Base-by-base conservation (phyloP, 495 filamentous ascomycete genomes). In the Acidiella bohemica region DNA sequence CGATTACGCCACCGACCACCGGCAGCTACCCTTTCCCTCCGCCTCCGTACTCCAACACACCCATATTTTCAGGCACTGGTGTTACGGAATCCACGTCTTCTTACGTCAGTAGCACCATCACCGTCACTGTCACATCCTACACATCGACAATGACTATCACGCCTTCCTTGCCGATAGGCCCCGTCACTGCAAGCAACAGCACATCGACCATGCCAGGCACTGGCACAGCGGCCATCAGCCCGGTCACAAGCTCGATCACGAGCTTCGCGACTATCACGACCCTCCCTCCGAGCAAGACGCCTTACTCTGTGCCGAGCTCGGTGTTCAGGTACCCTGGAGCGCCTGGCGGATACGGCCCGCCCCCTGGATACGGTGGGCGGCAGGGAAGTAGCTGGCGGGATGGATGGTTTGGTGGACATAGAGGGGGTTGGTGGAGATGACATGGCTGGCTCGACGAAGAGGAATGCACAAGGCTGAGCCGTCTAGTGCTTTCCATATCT, bases 161-260 rank as follows among this genome's bases (percentile, higher is more conserved):
- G 5, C 2, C 13, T 17, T 4, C 12, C 14, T 34, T 19, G 13
- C 32, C 32, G 9, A n/a, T n/a, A n/a, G n/a, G n/a, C n/a, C n/a
- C n/a, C n/a, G 32, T 34, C 9, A 34, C 32, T 5, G 32, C 32
- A 34, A 34, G 32, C 14, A 34, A 34, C 32, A 34, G 32, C 32
- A 34, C 32, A 17, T n/a, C 34, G 23, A 37, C 19, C 18, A 13
- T 22, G 10, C 23, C 33, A 20, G 33, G 34, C 19, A 36, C n/a
- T 19, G 12, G 21, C 34, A 23, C 19, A 10, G 4, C 12, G n/a
- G 9, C 34, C 6, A 25, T 16, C 23, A 11, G 23, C 11, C 36
- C 36, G 8, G 36, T 28, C 23, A 39, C 36, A 5, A 16, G n/a
- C 13, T 39, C 36, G 2, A 8, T 28, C 36, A 20, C 20, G 23